Percentiles rank a stretch among this genome's conserved stretches.
Evolutionary conservation across 2,329 filamentous ascomycete species (phyloP).

Genomic region (Epichloe coenophiala): DNA sequence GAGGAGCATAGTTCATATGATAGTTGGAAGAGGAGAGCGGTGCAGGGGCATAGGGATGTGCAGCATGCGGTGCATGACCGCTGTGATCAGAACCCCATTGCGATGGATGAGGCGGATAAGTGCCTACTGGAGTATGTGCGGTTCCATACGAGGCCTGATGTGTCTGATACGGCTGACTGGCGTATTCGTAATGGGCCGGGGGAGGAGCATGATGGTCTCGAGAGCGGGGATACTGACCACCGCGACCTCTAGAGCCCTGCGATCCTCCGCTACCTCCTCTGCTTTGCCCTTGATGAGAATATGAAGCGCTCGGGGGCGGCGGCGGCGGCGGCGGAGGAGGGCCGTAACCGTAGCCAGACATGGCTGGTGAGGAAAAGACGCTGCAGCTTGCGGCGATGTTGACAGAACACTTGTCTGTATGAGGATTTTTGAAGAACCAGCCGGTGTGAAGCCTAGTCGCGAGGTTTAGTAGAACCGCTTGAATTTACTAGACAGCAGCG

Average conservation of each 20-base stretch:
- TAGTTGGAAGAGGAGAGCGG: slow-evolving; percentile 38
- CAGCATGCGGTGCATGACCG: slow-evolving; percentile 22
- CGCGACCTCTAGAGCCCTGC: slow-evolving; percentile 24
- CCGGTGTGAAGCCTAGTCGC: background rate
- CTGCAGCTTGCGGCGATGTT: slow-evolving; percentile 4
- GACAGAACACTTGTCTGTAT: slow-evolving; percentile 11
- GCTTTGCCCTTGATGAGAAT: slow-evolving; percentile 24
- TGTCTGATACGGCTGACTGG: slow-evolving; percentile 22
- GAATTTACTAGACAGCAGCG: background rate
- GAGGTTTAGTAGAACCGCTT: background rate
- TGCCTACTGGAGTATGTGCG: slow-evolving; percentile 22
- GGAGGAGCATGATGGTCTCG: slow-evolving; percentile 28
- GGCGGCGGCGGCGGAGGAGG: slow-evolving; percentile 27
- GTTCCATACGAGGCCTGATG: slow-evolving; percentile 17
- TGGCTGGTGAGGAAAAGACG: slow-evolving; percentile 10
- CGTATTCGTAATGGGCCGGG: slow-evolving; percentile 29
- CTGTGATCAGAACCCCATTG: slow-evolving; percentile 29
- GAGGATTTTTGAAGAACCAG: background rate
- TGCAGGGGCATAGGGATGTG: slow-evolving; percentile 31
- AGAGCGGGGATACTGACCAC: slow-evolving; percentile 23
- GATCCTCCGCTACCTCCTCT: slow-evolving; percentile 27
- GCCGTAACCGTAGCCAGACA: slow-evolving; percentile 39
- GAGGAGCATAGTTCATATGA: slow-evolving; percentile 45
- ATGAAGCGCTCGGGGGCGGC: slow-evolving; percentile 20
- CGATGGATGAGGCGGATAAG: slow-evolving; percentile 25